Conservation (phyloP, 139 green algal species). For the Chlorella sp. region DNA sequence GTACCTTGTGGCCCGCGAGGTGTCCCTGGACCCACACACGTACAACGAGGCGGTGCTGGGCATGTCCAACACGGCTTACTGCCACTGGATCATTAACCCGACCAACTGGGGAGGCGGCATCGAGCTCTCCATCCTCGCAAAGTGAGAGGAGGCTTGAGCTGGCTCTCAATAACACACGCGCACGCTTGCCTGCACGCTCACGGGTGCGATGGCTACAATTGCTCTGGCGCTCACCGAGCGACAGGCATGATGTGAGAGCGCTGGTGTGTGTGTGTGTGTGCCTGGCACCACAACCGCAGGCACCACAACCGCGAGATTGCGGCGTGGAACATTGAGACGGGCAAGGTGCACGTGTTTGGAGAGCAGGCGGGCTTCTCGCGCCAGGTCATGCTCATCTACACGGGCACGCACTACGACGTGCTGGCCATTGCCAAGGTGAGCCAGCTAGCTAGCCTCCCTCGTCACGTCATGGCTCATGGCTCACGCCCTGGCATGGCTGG, state of each 20-base stretch:
- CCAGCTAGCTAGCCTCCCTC: too few relatives aligned
- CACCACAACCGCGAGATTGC: constrained; percentile 75
- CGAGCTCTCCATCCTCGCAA: constrained; percentile 87
- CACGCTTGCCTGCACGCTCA: too few relatives aligned
- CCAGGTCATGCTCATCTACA: constrained; percentile 61
- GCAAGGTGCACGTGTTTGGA: constrained; percentile 76
- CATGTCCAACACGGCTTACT: constrained; percentile 39
- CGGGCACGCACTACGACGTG: constrained; percentile 83
- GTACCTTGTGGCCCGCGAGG: constrained; percentile 35
- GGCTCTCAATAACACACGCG: too few relatives aligned
- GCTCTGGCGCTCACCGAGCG: too few relatives aligned
- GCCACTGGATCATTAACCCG: constrained; percentile 77
- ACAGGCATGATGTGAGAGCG: too few relatives aligned
- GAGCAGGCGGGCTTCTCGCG: constrained; percentile 34
- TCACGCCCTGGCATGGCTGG: neutral
- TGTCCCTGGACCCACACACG: constrained; percentile 29
- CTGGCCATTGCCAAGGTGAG: constrained; percentile 39
- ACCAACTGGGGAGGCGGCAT: constrained; percentile 89
- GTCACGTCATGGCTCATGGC: too few relatives aligned
- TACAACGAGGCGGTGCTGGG: constrained; percentile 45
- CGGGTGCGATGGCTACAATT: too few relatives aligned
- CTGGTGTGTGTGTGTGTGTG: too few relatives aligned
- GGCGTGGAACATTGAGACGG: constrained; percentile 83
- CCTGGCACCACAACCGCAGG: too few relatives aligned
- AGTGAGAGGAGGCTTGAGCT: too few relatives aligned